Evolutionary conservation across 2,329 filamentous ascomycete genomes (phyloP).

Genomic region (Didymella sp.): DNA sequence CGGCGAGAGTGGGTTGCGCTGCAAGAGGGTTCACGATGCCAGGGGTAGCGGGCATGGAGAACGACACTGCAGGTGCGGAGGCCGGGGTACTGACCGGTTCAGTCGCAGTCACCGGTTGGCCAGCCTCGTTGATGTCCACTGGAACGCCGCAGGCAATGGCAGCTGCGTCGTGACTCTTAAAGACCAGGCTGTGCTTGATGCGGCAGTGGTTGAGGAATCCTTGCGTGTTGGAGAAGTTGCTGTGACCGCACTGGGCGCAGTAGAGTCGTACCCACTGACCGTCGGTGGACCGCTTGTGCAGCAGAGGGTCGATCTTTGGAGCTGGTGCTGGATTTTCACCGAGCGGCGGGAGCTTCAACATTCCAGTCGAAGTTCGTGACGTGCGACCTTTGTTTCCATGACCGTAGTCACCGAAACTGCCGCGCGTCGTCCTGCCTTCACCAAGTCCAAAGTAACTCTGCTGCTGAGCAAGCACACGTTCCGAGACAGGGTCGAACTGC

Average conservation of each 20-base stretch:
- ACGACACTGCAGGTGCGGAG: constrained; percentile 40
- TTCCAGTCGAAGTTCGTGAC: constrained; percentile 64
- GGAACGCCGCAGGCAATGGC: constrained; percentile 85
- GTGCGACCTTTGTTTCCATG: constrained; percentile 61
- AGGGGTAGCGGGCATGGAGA: constrained; percentile 37
- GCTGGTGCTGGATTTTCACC: constrained; percentile 52
- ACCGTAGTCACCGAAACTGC: constrained; percentile 68
- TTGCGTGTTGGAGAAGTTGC: constrained; percentile 94
- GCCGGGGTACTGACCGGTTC: constrained; percentile 39
- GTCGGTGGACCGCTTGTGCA: constrained; percentile 82
- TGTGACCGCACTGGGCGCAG: constrained; percentile 83
- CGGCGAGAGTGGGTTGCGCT: constrained; percentile 35
- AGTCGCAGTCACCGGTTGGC: constrained; percentile 43
- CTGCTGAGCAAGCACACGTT: constrained; percentile 46
- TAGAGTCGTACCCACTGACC: constrained; percentile 87
- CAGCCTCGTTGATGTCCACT: constrained; percentile 71
- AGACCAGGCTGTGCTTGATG: constrained; percentile 91
- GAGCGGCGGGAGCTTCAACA: constrained; percentile 52
- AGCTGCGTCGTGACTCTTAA: constrained; percentile 94
- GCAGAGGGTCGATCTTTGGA: constrained; percentile 79
- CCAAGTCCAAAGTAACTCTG: constrained; percentile 47
- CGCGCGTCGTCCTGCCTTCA: constrained; percentile 81
- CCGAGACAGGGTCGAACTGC: constrained; percentile 71
- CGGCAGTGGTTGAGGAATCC: constrained; percentile 99
- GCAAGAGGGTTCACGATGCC: constrained; percentile 48